Conservation (phyloP, 2,329 filamentous ascomycete species). For the Clonostachys solani region DNA sequence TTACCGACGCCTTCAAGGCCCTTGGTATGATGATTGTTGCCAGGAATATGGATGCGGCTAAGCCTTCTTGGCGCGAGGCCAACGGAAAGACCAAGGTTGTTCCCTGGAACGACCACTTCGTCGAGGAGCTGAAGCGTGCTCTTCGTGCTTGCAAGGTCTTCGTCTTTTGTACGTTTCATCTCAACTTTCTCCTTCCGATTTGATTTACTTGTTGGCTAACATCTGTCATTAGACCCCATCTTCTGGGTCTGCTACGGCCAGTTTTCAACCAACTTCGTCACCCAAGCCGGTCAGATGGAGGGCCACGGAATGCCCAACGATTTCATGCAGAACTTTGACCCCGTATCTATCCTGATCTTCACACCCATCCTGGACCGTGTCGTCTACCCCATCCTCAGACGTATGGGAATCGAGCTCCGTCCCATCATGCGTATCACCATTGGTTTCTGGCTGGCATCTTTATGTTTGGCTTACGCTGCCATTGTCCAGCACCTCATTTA, state of each 20-base stretch:
- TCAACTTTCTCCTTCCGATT: neutral
- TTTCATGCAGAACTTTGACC: conserved; percentile 64
- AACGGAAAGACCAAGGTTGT: conserved; percentile 35
- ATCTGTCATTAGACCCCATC: conserved; percentile 35
- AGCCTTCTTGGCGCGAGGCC: conserved; percentile 59
- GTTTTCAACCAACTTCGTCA: conserved; percentile 63
- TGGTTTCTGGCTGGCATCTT: conserved; percentile 52
- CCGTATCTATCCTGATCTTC: conserved; percentile 62
- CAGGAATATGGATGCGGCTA: conserved; percentile 54
- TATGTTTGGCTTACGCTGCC: conserved; percentile 54
- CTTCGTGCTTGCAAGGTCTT: conserved; percentile 70
- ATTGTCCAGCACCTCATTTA: conserved; percentile 60
- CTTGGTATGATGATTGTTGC: conserved; percentile 30
- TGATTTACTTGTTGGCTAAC: conserved; percentile 1
- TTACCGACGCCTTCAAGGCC: conserved; percentile 58
- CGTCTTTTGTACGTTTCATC: conserved; percentile 37
- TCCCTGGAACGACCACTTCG: conserved; percentile 65
- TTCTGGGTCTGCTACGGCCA: conserved; percentile 68
- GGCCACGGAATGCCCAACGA: conserved; percentile 67
- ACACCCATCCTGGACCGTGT: conserved; percentile 58
- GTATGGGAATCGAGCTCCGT: conserved; percentile 52
- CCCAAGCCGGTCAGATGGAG: conserved; percentile 53
- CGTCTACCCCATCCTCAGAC: conserved; percentile 58
- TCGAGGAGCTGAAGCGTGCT: conserved; percentile 66
- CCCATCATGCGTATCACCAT: conserved; percentile 63